Percentiles rank a stretch among this genome's conserved stretches.
Evolutionary conservation across 768 basidiomycete genomes (phyloP).

Genomic region (Pleurotus eryngii): DNA sequence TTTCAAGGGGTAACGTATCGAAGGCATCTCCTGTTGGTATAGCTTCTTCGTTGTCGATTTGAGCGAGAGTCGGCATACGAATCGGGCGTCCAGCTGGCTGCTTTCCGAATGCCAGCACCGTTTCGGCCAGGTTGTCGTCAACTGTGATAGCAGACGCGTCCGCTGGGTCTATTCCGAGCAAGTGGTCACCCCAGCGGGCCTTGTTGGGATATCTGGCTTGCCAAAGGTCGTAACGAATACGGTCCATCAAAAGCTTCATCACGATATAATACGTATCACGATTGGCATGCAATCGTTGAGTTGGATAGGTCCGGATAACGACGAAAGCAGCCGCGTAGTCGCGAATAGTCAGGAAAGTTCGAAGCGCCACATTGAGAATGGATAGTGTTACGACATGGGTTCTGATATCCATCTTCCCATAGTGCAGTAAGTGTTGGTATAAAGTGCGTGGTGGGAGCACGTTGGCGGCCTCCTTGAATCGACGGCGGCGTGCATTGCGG

Average conservation of each 20-base stretch:
- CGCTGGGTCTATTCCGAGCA: not conserved
- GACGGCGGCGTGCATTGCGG: constrained; percentile 15
- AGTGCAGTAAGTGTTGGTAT: constrained; percentile 36
- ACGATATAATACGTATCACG: constrained; percentile 37
- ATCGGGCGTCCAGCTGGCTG: not conserved
- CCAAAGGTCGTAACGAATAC: constrained; percentile 16
- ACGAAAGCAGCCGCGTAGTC: constrained; percentile 50
- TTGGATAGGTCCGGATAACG: constrained; percentile 28
- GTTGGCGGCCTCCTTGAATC: constrained; percentile 15
- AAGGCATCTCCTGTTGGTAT: not conserved
- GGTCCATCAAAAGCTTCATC: constrained; percentile 31
- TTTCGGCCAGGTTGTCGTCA: not conserved
- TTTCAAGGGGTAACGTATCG: not conserved
- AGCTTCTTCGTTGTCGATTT: not conserved
- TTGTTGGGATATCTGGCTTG: not conserved
- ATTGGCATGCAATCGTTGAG: constrained; percentile 27
- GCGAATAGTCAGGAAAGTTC: constrained; percentile 36
- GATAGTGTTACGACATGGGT: constrained; percentile 27
- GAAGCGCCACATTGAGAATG: constrained; percentile 39
- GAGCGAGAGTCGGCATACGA: not conserved
- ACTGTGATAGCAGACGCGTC: not conserved
- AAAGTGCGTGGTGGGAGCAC: constrained; percentile 36
- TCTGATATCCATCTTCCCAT: constrained; percentile 1
- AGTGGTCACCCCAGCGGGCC: not conserved
- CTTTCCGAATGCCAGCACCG: not conserved